These are phyloP conservation scores for Raffaelea albimanens DNA, from an alignment of 2,329 filamentous ascomycete species.

Conservation along the genomic window DNA sequence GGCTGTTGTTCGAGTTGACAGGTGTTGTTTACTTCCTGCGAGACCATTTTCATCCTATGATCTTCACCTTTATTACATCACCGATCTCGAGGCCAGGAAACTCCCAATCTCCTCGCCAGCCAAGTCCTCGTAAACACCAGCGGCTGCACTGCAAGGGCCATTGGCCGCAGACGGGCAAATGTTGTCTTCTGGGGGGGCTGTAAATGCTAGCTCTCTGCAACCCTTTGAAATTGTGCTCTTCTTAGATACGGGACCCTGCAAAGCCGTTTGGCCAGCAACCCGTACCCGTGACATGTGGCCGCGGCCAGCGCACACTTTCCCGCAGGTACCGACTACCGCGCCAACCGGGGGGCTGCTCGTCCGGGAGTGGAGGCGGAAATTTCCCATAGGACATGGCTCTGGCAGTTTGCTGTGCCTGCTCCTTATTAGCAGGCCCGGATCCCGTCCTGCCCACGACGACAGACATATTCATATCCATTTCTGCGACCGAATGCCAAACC, in stretches of 20 bases:
- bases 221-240: too few species aligned
- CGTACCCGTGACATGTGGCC: slow-evolving; percentile 9
- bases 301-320: not conserved
- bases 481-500: too few species aligned
- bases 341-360: slow-evolving; percentile 3
- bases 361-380: too few species aligned
- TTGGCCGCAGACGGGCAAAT: slow-evolving; percentile 3
- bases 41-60: too few species aligned
- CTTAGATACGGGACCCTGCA: not conserved
- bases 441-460: too few species aligned
- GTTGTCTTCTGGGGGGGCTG: not conserved
- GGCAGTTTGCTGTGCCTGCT: not conserved
- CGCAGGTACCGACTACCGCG: slow-evolving; percentile 7
- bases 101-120: too few species aligned
- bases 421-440: too few species aligned
- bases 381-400: too few species aligned
- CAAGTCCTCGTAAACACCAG: slow-evolving; percentile 9
- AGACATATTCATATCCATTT: too few species aligned
- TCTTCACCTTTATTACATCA: too few species aligned
- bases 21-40: too few species aligned
- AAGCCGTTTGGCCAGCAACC: not conserved
- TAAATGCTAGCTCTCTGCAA: not conserved
- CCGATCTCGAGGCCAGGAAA: not conserved
- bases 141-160: slow-evolving; percentile 1
- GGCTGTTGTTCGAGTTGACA: too few species aligned